Percentiles rank a stretch among this genome's conserved stretches.
phyloP scores from a whole-genome alignment of 2,329 filamentous ascomycete genomes.

The Diatrype stigma region DNA sequence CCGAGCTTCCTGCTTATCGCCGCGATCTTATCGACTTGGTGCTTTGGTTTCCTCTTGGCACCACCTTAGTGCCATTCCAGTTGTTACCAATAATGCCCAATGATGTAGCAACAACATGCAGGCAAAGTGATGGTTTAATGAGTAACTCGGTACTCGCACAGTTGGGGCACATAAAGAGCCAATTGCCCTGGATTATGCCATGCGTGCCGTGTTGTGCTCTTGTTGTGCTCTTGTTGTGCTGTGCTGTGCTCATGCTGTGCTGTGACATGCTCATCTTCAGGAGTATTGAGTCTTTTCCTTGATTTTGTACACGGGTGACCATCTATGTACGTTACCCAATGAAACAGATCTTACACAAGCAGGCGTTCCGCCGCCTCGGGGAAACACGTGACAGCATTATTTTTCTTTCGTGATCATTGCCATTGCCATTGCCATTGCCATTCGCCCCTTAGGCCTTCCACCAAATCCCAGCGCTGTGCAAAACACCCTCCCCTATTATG shows the following conservation, averaged over 20 bases:
- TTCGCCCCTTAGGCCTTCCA: background rate
- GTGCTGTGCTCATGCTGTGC: no score
- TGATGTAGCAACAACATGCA: no score
- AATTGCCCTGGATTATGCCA: no score
- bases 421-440: background rate
- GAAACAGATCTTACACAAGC: background rate
- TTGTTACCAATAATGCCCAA: no score
- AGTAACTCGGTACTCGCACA: no score
- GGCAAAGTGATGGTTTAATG: no score
- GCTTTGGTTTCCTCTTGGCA: background rate
- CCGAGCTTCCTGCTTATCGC: background rate
- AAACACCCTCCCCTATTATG: background rate
- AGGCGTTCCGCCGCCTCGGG: background rate
- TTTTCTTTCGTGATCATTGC: background rate
- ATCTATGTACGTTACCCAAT: background rate
- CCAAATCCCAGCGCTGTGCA: background rate
- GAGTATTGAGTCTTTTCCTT: background rate
- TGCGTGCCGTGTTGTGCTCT: no score
- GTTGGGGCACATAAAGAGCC: no score
- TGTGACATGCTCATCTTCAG: no score
- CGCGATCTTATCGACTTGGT: background rate
- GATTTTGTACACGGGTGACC: background rate
- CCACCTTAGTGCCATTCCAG: background rate
- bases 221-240: no score
- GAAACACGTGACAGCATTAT: background rate